phyloP scores from a whole-genome alignment of 805 yeast species.

The Candida corydali region DNA sequence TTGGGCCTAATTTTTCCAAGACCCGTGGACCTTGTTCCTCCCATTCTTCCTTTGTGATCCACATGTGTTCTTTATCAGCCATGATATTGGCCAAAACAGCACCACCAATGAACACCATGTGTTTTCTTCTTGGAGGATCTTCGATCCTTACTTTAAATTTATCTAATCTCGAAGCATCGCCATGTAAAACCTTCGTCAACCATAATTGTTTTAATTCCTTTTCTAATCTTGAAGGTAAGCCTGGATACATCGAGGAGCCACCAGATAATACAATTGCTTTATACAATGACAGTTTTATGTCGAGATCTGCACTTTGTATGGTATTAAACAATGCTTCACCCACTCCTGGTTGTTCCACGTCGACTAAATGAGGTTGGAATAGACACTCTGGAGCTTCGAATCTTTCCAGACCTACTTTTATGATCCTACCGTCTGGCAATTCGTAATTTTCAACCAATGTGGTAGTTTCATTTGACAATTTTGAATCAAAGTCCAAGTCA shows the following conservation, averaged over 20 bases:
- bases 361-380: conserved; percentile 93
- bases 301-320: conserved; percentile 92
- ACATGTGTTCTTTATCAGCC: conserved; percentile 98
- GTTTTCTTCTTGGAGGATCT: conserved; percentile 98
- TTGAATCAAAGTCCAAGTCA: conserved; percentile 85
- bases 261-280: conserved; percentile 94
- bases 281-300: conserved; percentile 81
- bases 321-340: conserved; percentile 92
- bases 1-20: conserved; percentile 85
- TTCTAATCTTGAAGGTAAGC: conserved; percentile 91
- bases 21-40: conserved; percentile 91
- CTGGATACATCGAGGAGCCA: conserved; percentile 98
- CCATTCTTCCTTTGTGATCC: conserved; percentile 97
- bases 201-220: conserved; percentile 95
- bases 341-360: conserved; percentile 94
- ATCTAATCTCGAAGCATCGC: conserved; percentile 79
- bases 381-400: conserved; percentile 96
- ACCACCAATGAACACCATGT: conserved; percentile 98
- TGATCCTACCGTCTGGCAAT: conserved; percentile 93
- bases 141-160: conserved; percentile 95
- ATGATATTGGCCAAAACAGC: conserved; percentile 96
- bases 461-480: conserved; percentile 90
- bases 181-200: conserved; percentile 83
- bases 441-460: conserved; percentile 87
- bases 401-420: conserved; percentile 91